Evolutionary conservation across 768 basidiomycete genomes (phyloP), one percentile per base, ranked within the genome.

Genomic region (Lentinula guzmanii): DNA sequence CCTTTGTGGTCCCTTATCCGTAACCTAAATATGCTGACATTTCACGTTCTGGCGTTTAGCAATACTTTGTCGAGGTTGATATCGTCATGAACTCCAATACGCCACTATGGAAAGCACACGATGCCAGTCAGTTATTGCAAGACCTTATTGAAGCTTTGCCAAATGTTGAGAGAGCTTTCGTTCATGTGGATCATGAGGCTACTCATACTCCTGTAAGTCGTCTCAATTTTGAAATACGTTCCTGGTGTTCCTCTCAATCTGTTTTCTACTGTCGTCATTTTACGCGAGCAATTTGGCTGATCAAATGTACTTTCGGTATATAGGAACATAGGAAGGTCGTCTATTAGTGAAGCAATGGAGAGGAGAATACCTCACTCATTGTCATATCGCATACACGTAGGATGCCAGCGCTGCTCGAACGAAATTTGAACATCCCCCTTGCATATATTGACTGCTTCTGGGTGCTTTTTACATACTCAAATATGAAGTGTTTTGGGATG

Each of bases 21-120:
- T 45, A 33, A 7, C 16, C 16, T 15, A 10, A 2, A 11, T 24
- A 11, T 48, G 10, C 24, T 31, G 46, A 48, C 10, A 21, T 16
- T 33, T 37, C 33, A 24, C 16, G 31, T 33, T 55, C 64, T n/a
- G 67, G 59, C 60, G 35, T 16, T 21, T 50, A 90, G 88, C 84
- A 93, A 62, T 96, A 94, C 70, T 91, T 95, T 69, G 95, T 98
- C 50, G 97, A 98, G 73, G 81, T 98, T 13, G 97, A 99, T 71
- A 84, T 98, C 51, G 95, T 98, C 46, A 91, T 98, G 89, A 82
- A 87, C 63, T 89, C 88, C 9, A 85, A 85, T 61, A 97, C 94
- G 28, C 92, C 94, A 0, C 76, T 98, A 1, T 92, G 89, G 87
- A 88, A 87, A 71, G 91, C 93, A 18, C 92, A 94, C 70, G 92